These are phyloP conservation scores for Petrea volubilis DNA, from an alignment of 257 asterid species.

Conservation along the genomic window DNA sequence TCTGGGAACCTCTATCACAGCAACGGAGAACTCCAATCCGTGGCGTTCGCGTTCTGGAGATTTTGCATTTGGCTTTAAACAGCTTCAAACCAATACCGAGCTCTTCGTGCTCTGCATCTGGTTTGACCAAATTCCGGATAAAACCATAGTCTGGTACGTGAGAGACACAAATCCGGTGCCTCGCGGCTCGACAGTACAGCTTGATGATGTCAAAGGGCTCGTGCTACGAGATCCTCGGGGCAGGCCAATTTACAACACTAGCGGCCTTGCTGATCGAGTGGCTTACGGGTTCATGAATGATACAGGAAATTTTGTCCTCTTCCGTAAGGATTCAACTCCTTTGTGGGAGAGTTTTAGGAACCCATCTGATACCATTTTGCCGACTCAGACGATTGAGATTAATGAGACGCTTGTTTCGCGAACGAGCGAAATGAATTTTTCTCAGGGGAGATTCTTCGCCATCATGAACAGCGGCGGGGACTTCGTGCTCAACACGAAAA, in stretches of 20 bases:
- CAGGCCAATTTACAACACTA: slow-evolving; percentile 22
- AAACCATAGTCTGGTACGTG: slow-evolving; percentile 55
- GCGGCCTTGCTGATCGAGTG: slow-evolving; percentile 12
- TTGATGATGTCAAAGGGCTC: slow-evolving; percentile 38
- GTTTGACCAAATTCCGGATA: slow-evolving; percentile 44
- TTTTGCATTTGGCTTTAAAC: slow-evolving; percentile 61
- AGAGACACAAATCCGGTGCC: slow-evolving; percentile 31
- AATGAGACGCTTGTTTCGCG: slow-evolving; percentile 26
- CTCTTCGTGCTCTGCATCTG: slow-evolving; percentile 50
- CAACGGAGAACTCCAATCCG: slow-evolving; percentile 31
- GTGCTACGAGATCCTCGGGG: slow-evolving; percentile 41
- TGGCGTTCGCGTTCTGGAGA: slow-evolving; percentile 65
- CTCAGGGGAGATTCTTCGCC: slow-evolving; percentile 48
- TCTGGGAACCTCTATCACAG: slow-evolving; percentile 32
- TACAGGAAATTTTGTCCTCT: slow-evolving; percentile 53
- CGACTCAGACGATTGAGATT: slow-evolving; percentile 31
- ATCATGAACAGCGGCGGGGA: slow-evolving; percentile 34
- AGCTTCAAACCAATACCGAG: slow-evolving; percentile 6
- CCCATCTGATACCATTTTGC: slow-evolving; percentile 40
- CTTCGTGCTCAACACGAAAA: slow-evolving; percentile 38
- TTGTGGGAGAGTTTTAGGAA: slow-evolving; percentile 58
- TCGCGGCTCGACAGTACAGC: slow-evolving; percentile 37
- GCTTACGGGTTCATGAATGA: slow-evolving; percentile 45
- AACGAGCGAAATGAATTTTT: slow-evolving; percentile 30
- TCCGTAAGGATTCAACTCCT: slow-evolving; percentile 10